Conservation (phyloP, 2,329 filamentous ascomycete species). For the Sporothrix sp. region DNA sequence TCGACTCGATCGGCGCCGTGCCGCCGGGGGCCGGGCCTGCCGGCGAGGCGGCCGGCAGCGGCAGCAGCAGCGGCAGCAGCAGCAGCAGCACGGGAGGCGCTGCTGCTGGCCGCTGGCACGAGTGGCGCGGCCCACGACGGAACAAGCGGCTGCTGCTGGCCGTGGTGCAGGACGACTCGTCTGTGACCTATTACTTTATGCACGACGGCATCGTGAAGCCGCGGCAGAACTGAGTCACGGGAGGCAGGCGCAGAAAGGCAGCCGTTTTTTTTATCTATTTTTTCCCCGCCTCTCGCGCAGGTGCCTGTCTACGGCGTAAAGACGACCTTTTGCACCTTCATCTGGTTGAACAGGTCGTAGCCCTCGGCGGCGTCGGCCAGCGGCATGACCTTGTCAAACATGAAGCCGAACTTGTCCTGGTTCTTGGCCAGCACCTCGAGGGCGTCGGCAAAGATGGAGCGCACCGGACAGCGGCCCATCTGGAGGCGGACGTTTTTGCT, state of each 20-base stretch:
- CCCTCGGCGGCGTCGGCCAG: conserved; percentile 55
- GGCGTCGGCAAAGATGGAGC: conserved; percentile 58
- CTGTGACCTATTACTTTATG: conserved; percentile 74
- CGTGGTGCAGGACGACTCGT: conserved; percentile 69
- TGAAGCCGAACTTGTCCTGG: conserved; percentile 60
- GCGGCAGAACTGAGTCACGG: conserved; percentile 57
- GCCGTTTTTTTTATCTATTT: conserved; percentile 7
- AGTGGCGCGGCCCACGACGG: conserved; percentile 37
- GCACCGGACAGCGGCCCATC: conserved; percentile 69
- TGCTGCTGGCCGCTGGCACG: conserved; percentile 26
- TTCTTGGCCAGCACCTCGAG: conserved; percentile 55
- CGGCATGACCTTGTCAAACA: conserved; percentile 68
- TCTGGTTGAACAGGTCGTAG: conserved; percentile 62
- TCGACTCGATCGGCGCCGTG: conserved; percentile 49
- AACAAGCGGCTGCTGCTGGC: conserved; percentile 65
- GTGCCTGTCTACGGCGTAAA: conserved; percentile 47
- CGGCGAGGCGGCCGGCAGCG: conserved; percentile 18
- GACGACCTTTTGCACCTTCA: conserved; percentile 65
- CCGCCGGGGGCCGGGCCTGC: conserved; percentile 28
- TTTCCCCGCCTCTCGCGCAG: no score
- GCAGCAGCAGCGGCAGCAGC: conserved; percentile 10
- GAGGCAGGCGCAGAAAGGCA: background rate
- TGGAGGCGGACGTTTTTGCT: conserved; percentile 64
- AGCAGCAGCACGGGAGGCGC: conserved; percentile 17
- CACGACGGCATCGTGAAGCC: conserved; percentile 84